Evolutionary conservation across 2,329 filamentous ascomycete species (phyloP).

Genomic region (Fusarium albidum): DNA sequence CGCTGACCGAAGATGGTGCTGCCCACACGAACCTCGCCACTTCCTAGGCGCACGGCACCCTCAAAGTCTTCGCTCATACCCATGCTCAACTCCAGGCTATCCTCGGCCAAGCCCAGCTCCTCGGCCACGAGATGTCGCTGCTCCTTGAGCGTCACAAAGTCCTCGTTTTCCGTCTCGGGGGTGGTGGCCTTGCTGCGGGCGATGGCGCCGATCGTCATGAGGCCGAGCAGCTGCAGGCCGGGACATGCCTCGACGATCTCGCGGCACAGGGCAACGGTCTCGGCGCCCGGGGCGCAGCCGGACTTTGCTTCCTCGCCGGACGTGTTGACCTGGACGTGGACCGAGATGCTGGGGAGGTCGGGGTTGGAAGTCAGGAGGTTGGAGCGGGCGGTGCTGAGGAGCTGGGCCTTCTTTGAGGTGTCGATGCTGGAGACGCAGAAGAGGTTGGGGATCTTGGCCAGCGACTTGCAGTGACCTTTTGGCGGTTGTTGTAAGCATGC

Average conservation of each 20-base stretch:
- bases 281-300: slow-evolving; percentile 74
- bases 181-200: slow-evolving; percentile 80
- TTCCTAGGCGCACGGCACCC: slow-evolving; percentile 83
- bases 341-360: slow-evolving; percentile 60
- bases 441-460: slow-evolving; percentile 88
- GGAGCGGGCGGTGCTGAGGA: slow-evolving; percentile 79
- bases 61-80: slow-evolving; percentile 98
- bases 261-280: slow-evolving; percentile 71
- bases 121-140: slow-evolving; percentile 74
- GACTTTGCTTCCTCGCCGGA: slow-evolving; percentile 88
- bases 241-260: slow-evolving; percentile 77
- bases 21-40: slow-evolving; percentile 88
- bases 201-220: slow-evolving; percentile 99
- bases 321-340: slow-evolving; percentile 96
- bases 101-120: slow-evolving; percentile 56
- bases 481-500: slow-evolving; percentile 14
- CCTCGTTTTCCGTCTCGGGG: slow-evolving; percentile 85
- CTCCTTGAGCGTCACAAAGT: slow-evolving; percentile 76
- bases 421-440: slow-evolving; percentile 94
- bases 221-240: slow-evolving; percentile 75
- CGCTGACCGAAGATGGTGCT: slow-evolving; percentile 93
- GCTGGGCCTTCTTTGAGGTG: slow-evolving; percentile 82
- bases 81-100: slow-evolving; percentile 89
- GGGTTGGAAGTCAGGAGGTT: slow-evolving; percentile 57
- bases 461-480: slow-evolving; percentile 90